Percentiles rank a stretch among this genome's conserved stretches.
Conservation (phyloP, 345 rosid species). For the Citrus sinensis region DNA sequence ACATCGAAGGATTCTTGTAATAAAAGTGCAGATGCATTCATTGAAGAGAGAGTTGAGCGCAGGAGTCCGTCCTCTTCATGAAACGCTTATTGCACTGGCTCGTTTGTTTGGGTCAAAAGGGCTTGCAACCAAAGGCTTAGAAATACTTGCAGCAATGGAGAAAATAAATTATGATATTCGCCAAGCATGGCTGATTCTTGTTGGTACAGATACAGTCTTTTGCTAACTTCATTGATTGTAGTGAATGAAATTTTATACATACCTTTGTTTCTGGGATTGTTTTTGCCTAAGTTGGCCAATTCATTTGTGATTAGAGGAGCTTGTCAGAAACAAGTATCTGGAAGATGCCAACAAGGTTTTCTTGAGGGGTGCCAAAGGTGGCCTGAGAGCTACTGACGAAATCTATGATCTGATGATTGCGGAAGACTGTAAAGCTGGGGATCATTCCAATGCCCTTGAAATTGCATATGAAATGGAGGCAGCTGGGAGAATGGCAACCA, state of each 20-base stretch:
- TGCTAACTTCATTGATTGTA: slow-evolving; percentile 1
- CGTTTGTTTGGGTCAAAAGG: slow-evolving; percentile 78
- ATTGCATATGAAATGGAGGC: slow-evolving; percentile 96
- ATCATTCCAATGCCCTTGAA: slow-evolving; percentile 93
- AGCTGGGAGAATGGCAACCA: slow-evolving; percentile 90
- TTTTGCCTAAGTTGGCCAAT: slow-evolving; percentile 8
- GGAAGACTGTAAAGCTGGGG: slow-evolving; percentile 90
- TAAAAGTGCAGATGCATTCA: slow-evolving; percentile 71
- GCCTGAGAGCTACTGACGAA: slow-evolving; percentile 77
- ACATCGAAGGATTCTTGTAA: background rate
- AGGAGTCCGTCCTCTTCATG: slow-evolving; percentile 78
- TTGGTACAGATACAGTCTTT: slow-evolving; percentile 46
- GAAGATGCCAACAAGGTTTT: slow-evolving; percentile 88
- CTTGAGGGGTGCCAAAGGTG: slow-evolving; percentile 78
- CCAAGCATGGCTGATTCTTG: slow-evolving; percentile 84
- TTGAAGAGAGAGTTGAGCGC: slow-evolving; percentile 78
- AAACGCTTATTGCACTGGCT: slow-evolving; percentile 68
- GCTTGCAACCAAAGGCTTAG: slow-evolving; percentile 62
- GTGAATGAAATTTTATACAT: background rate
- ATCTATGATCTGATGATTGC: slow-evolving; percentile 81
- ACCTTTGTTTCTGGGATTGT: background rate
- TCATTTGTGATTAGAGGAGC: slow-evolving; percentile 57
- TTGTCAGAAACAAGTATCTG: slow-evolving; percentile 62
- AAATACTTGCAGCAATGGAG: slow-evolving; percentile 81
- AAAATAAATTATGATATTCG: slow-evolving; percentile 78